These are phyloP conservation scores for Ustilago trichophora DNA, from an alignment of 1,284 basidiomycete species.

Conservation along the genomic window DNA sequence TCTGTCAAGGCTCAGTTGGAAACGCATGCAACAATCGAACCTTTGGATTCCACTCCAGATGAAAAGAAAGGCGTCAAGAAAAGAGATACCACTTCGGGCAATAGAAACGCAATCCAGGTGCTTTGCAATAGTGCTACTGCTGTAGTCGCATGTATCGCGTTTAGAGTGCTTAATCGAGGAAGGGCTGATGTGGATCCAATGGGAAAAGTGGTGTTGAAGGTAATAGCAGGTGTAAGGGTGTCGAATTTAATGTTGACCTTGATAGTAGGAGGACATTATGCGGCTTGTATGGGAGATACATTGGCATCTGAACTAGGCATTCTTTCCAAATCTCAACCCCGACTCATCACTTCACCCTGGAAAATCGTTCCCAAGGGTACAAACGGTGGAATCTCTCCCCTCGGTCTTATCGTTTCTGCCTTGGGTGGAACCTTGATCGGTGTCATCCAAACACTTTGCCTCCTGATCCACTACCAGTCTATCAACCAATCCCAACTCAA, in stretches of 20 bases:
- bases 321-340: slow-evolving; percentile 39
- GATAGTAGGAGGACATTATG: slow-evolving; percentile 50
- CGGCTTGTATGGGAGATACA: slow-evolving; percentile 59
- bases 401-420: slow-evolving; percentile 79
- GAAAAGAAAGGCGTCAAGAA: background rate
- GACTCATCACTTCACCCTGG: slow-evolving; percentile 71
- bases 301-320: slow-evolving; percentile 60
- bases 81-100: slow-evolving; percentile 39
- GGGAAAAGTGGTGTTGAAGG: background rate
- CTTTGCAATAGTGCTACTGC: slow-evolving; percentile 49
- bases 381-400: slow-evolving; percentile 83
- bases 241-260: slow-evolving; percentile 13
- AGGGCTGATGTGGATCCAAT: slow-evolving; percentile 16
- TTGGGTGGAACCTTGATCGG: slow-evolving; percentile 73
- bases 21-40: slow-evolving; percentile 23
- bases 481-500: too few relatives aligned
- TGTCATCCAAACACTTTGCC: slow-evolving; percentile 70
- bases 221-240: too few relatives aligned
- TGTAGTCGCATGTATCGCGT: slow-evolving; percentile 19
- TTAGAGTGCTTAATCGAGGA: slow-evolving; percentile 3
- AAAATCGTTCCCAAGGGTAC: slow-evolving; percentile 89
- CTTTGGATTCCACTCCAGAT: too few relatives aligned
- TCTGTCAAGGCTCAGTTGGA: slow-evolving; percentile 78
- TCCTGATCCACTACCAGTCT: slow-evolving; percentile 67
- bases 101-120: slow-evolving; percentile 51